Evolutionary conservation across 2,329 filamentous ascomycete species (phyloP), one percentile per base, ranked within the genome.

Genomic region (Penicillium polonicum): DNA sequence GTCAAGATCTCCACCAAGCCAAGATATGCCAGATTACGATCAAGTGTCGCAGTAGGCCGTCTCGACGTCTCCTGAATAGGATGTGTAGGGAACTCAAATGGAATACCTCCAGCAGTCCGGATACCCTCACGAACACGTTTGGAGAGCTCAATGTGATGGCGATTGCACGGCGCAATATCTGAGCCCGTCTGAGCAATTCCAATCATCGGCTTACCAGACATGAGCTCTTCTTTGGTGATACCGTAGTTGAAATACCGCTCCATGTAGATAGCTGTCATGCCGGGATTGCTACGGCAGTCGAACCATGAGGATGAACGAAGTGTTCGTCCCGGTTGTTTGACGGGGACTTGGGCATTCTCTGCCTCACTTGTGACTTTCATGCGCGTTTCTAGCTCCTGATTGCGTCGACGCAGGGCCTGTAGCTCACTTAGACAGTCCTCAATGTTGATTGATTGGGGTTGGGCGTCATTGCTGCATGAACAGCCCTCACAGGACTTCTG

Each of bases 121-220:
- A 82, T 82, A 0, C 80, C 80, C 58, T 82, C 80, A 2, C 79
- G 75, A 3, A 82, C 79, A 6, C 80, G 73, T 67, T 82, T 81
- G 6, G 77, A 77, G 31, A 82, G 70, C 55, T 80, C 76, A 42
- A 81, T 62, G 62, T 82, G 80, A 64, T 82, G 75, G 9, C 78
- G 74, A 65, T 82, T 82, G 65, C 80, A 82, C 0, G 80, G 80
- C 0, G 79, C 72, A 35, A 82, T 65, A 60, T 82, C 80, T 5
- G 79, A 82, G 4, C 80, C 80, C 0, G 79, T 78, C 70, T 82
- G 80, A 1, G 79, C 80, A 58, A 82, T 82, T 42, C 80, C 80
- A 60, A 82, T 80, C 60, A 82, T 79, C 21, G 80, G 80, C 61
- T 79, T 81, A 1, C 76, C 78, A 2, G 78, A 78, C 66, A 76